Base-by-base conservation (phyloP, 257 asterid genomes). In the Scutellaria baicalensis region DNA sequence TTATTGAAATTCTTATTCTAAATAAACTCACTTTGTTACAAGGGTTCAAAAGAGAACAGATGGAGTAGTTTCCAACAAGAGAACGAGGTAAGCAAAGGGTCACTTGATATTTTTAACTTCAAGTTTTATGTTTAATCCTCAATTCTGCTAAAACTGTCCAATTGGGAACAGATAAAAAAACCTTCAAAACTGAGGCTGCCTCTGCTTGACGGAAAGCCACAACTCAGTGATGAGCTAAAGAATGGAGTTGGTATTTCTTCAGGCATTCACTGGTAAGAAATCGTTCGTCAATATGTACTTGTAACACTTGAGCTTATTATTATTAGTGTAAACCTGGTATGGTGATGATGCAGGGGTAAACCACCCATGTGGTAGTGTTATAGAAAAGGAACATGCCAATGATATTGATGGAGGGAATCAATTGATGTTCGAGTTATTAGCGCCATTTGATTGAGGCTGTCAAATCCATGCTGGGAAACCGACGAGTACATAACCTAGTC, bases 1-100 rank as follows among this genome's bases (percentile, higher is more conserved):
- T 51, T 63, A 6, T 35, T 64, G 5, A 51, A 68, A 58, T 80
- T 78, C 73, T 79, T 59, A 84, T 79, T 51, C 40, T 81, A 75
- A 70, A 75, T 73, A 68, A 59, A 66, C 36, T 59, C 77, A 82
- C 76, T 77, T 84, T 75, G 77, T 67, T 85, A 68, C 70, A 85
- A 92, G 98, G 97, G 96, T 57, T 83, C 89, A 81, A 92, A 92
- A 92, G 98, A 92, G 89, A 92, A 92, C 58, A 80, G 88, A 76
- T 78, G 86, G 88, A 87, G 80, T 76, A 62, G 77, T 77, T 82
- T 89, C 80, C 82, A 74, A 75, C 85, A 83, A 81, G 88, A 68
- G 60, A 60, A 73, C 71, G 88, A 86, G 96, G 98, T 92, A 85
- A 74, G 6, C 12, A 48, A 33, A n/a, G 33, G 54, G 21, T 35